Base-by-base conservation (phyloP, 768 basidiomycete genomes). In the Russula compacta region DNA sequence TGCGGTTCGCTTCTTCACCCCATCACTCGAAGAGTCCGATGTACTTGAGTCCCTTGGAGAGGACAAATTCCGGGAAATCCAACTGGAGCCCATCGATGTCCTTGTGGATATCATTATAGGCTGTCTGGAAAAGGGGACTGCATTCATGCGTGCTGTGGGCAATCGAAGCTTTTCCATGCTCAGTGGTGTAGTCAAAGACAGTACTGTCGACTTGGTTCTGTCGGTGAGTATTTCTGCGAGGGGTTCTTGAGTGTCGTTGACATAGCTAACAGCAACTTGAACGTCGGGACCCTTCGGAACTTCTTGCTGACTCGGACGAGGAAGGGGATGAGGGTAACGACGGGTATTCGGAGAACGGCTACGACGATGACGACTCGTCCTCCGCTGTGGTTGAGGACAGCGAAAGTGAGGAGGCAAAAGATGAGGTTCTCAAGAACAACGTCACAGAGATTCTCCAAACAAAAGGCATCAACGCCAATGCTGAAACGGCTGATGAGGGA, bases 71-170 rank as follows among this genome's bases (percentile, higher is more conserved):
- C 75, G 74, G 5, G 76, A 77, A 15, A 76, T 76, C 9, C 75
- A 74, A 3, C 76, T 80, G 1, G 81, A 81, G 51, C 85, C 93
- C 1, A 83, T 95, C 57, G 93, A 97, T 63, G 73, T 93, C 47
- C 78, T 98, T 43, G 84, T 95, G 38, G 94, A 98, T 69, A 80
- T 81, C n/a, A 83, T 98, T 53, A 90, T 99, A 51, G 92, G 92
- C 6, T 87, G 90, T 69, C 74, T 99, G 40, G 93, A 98, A 70
- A 82, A 87, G 60, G 85, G 86, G 2, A 88, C 86, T 5, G 82
- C 85, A 43, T 95, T 88, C 71, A 79, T 89, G 73, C 85, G 92
- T 36, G 82, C 84, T 2, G 76, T 92, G 29, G 89, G 87, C 6
- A 93, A 87, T 54, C 83, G 89, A 66, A 85, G 84, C 6, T 95